Conservation (phyloP, 176 grass and related monocot genomes). For the Melocanna baccifera region DNA sequence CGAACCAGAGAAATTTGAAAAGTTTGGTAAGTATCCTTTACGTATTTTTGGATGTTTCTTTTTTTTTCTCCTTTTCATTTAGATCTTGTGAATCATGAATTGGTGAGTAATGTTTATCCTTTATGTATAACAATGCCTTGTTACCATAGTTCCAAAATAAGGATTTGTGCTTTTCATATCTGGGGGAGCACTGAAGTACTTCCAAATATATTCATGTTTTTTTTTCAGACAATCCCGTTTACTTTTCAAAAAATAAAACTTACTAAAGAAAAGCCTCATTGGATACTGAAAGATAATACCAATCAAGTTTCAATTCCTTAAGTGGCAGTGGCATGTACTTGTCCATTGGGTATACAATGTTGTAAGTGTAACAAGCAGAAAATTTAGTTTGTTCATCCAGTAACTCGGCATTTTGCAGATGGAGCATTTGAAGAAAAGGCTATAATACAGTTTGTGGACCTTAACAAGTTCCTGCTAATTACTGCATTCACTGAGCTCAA, state of each 20-base stretch:
- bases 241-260: neutral
- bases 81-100: neutral
- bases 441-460: constrained; percentile 75
- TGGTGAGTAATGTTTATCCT: neutral
- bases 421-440: constrained; percentile 68
- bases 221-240: neutral
- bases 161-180: neutral
- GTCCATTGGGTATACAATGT: neutral
- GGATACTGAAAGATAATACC: neutral
- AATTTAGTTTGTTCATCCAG: neutral
- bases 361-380: neutral
- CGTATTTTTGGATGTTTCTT: neutral
- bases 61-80: neutral
- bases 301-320: neutral
- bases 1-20: constrained; percentile 78
- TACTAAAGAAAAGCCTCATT: neutral
- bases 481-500: constrained; percentile 78
- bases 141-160: neutral
- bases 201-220: neutral
- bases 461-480: constrained; percentile 86
- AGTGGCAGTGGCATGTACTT: neutral
- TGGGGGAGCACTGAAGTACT: neutral
- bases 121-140: neutral
- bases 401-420: constrained; percentile 47
- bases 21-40: constrained; percentile 56